Evolutionary conservation across 1,139 yeast species (phyloP), one percentile per base, ranked within the genome.

Genomic region (Sugiyamaella pinicola): DNA sequence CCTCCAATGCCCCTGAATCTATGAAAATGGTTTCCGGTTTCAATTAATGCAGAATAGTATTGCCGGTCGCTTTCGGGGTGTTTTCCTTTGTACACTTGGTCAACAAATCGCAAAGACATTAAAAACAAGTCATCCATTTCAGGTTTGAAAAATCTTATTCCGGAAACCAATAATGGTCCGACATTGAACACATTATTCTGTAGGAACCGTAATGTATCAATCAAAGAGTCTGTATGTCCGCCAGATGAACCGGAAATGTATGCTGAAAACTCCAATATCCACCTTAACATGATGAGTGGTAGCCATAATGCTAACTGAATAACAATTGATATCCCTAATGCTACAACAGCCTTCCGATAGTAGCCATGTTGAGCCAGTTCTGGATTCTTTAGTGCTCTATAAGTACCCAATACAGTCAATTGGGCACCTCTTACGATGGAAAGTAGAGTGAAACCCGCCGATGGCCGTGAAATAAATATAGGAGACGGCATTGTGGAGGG

Each of bases 381-480:
- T 1, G 80, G 80, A 61, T 80, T 79, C 59, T 74, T 76, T 24
- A 79, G 64, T 1, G 81, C 76, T 34, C 83, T 63, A 57, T 74
- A 78, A 1, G 74, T 72, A 2, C 84, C 83, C 6, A 79, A 66
- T 5, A 78, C 50, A 0, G 82, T 79, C 49, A 82, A 68, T 64
- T 81, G 84, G 26, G 78, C 58, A 0, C 86, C 85, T n/a, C 84
- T 69, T 12, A 78, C 56, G 17, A 81, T 72, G 0, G 83, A 75
- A 55, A 74, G 57, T 1, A 73, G 43, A 1, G 83, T 74, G 60
- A 81, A 79, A 29, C 78, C 78, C 2, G 71, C 77, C 18, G 80
- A 77, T 0, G 83, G 82, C 48, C 75, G 69, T 15, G 81, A 73
- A 17, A 77, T 68, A 62, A 77, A 77, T 22, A 75, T 70, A 7